Percentiles rank a stretch among this genome's conserved stretches.
These are phyloP conservation scores for Penicillium pulvis DNA, from an alignment of 495 filamentous ascomycete genomes.

Conservation along the genomic window DNA sequence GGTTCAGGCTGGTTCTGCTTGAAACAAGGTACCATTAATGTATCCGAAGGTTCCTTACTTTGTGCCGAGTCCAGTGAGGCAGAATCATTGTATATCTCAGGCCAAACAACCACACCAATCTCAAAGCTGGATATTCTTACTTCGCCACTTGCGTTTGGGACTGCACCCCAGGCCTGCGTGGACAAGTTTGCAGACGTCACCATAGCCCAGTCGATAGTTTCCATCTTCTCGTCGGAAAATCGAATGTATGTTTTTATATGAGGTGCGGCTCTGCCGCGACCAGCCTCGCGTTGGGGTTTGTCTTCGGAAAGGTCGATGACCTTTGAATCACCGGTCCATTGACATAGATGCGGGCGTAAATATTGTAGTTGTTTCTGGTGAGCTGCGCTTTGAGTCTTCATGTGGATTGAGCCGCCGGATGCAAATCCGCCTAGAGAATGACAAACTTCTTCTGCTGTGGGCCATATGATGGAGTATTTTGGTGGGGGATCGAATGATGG, in stretches of 20 bases:
- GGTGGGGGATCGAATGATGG: constrained; percentile 28
- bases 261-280: constrained; percentile 77
- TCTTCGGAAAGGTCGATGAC: constrained; percentile 19
- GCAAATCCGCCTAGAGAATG: constrained; percentile 75
- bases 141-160: constrained; percentile 52
- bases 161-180: constrained; percentile 87
- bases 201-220: constrained; percentile 80
- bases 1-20: constrained; percentile 52
- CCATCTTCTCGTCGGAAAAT: constrained; percentile 52
- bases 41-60: constrained; percentile 6
- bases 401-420: constrained; percentile 81
- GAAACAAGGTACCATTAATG: constrained; percentile 72
- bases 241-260: constrained; percentile 92
- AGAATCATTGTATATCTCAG: constrained; percentile 57
- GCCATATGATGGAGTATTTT: constrained; percentile 71
- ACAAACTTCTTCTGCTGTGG: constrained; percentile 78
- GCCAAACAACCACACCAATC: constrained; percentile 85
- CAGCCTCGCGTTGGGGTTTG: constrained; percentile 43
- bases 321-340: constrained; percentile 60
- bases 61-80: constrained; percentile 14
- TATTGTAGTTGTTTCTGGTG: constrained; percentile 78
- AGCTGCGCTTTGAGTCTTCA: constrained; percentile 65
- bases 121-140: constrained; percentile 81
- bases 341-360: constrained; percentile 66
- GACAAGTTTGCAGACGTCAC: constrained; percentile 85